Evolutionary conservation across 2,329 filamentous ascomycete species (phyloP), one percentile per base, ranked within the genome.

Genomic region (Calonectria pseudoreteaudii): DNA sequence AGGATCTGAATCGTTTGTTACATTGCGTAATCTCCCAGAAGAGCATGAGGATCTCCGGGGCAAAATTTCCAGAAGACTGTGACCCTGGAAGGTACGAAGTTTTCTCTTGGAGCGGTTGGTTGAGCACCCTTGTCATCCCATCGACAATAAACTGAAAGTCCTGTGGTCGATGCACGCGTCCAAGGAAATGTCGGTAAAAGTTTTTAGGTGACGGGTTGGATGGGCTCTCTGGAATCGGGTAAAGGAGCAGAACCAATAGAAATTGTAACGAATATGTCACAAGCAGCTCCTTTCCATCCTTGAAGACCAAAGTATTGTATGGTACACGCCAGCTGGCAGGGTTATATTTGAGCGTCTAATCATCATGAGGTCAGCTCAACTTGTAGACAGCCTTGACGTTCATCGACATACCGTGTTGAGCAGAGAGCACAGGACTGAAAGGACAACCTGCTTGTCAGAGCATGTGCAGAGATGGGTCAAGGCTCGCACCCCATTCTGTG

Each of bases 91-190:
- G 91, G 83, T 98, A 98, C 1, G 96, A 96, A 14, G 91, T 91
- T 72, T 95, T 97, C 53, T 95, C 93, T 85, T 98, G 95, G 75
- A 98, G 92, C 30, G 96, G 96, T 79, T 98, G 96, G 79, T 97
- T 97, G 66, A 99, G 87, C 62, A 98, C 94, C 79, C 95, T 92
- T 0, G 93, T 96, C 93, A 98, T 98, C 64, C 96, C 96, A 82
- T 98, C 96, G 14, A 97, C 94, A 30, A 98, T 92, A 82, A 99
- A 99, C 83, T 99, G 97, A 81, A 99, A 98, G 83, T 99, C 97
- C 83, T 98, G 95, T 1, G 96, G 94, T 60, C 97, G 92, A 85
- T 98, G 97, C 58, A 99, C 86, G 47, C 96, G 92, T 36, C 97
- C 95, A 36, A 98, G 91, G 78, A 97, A 98, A 84, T 98, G 95